These are phyloP conservation scores for Chrysanthemum seticuspe DNA, from an alignment of 129 eudicot species.

Conservation along the genomic window DNA sequence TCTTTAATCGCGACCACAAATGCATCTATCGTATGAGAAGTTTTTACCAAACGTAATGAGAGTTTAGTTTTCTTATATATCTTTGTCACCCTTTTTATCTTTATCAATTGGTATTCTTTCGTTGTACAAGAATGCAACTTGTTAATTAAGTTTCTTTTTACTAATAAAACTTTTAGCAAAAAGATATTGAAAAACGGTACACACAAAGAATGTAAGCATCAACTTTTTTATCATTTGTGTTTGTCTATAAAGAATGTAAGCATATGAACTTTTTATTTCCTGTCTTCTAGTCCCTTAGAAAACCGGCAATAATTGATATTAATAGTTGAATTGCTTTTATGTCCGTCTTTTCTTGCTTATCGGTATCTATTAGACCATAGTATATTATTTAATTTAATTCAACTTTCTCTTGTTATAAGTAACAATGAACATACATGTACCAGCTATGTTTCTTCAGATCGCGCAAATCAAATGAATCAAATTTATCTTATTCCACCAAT, in stretches of 20 bases:
- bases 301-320: background rate
- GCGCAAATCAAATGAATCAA: background rate
- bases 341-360: background rate
- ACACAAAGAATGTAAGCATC: background rate
- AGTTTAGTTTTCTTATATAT: background rate
- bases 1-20: background rate
- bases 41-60: background rate
- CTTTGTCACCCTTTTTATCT: background rate
- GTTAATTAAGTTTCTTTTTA: background rate
- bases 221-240: background rate
- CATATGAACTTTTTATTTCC: background rate
- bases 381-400: background rate
- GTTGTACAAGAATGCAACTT: too few species aligned
- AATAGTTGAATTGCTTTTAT: background rate
- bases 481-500: background rate
- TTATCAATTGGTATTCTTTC: too few species aligned
- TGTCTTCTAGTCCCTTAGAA: background rate
- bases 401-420: background rate
- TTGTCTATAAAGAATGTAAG: background rate
- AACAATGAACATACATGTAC: background rate
- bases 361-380: too few species aligned
- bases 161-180: background rate
- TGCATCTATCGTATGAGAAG: background rate
- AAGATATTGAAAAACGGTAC: too few species aligned
- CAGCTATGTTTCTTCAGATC: background rate